These are phyloP conservation scores for Claviceps maximensis DNA, from an alignment of 2,329 filamentous ascomycete genomes.

Conservation along the genomic window DNA sequence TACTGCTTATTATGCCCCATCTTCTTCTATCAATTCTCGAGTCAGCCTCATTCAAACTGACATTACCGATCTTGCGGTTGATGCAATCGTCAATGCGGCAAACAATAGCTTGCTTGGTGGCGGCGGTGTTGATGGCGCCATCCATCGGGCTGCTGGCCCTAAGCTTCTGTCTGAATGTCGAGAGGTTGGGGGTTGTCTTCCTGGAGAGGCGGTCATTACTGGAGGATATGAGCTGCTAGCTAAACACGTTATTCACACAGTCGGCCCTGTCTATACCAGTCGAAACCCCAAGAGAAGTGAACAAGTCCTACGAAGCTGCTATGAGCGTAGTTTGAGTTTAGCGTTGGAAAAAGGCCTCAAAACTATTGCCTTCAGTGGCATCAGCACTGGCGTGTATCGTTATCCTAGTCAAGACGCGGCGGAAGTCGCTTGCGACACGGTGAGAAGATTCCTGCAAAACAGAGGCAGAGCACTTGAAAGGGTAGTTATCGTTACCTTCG, in stretches of 20 bases:
- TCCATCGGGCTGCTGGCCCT: slow-evolving; percentile 69
- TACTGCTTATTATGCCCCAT: slow-evolving; percentile 20
- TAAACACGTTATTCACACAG: slow-evolving; percentile 74
- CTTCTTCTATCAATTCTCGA: slow-evolving; percentile 51
- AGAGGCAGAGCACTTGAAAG: slow-evolving; percentile 43
- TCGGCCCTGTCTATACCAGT: slow-evolving; percentile 63
- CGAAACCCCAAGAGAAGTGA: slow-evolving; percentile 23
- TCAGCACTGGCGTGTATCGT: slow-evolving; percentile 84
- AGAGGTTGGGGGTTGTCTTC: slow-evolving; percentile 57
- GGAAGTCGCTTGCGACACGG: slow-evolving; percentile 49
- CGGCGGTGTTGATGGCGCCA: slow-evolving; percentile 82
- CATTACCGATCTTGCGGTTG: slow-evolving; percentile 66
- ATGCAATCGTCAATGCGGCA: slow-evolving; percentile 88
- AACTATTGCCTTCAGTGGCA: slow-evolving; percentile 67
- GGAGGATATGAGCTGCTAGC: slow-evolving; percentile 62
- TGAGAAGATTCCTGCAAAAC: slow-evolving; percentile 40
- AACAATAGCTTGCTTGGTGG: slow-evolving; percentile 69
- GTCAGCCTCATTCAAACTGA: slow-evolving; percentile 61
- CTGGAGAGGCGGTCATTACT: slow-evolving; percentile 75
- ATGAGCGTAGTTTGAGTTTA: slow-evolving; percentile 57
- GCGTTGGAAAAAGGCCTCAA: slow-evolving; percentile 53
- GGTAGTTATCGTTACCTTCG: slow-evolving; percentile 77
- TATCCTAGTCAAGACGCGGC: slow-evolving; percentile 69
- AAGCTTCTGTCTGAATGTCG: slow-evolving; percentile 56
- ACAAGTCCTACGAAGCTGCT: slow-evolving; percentile 47